A percentile compares a stretch with the other conserved stretches of the same genome.
These are phyloP conservation scores for Mrakia hoshinonis DNA, from an alignment of 768 basidiomycete species.

Conservation along the genomic window DNA sequence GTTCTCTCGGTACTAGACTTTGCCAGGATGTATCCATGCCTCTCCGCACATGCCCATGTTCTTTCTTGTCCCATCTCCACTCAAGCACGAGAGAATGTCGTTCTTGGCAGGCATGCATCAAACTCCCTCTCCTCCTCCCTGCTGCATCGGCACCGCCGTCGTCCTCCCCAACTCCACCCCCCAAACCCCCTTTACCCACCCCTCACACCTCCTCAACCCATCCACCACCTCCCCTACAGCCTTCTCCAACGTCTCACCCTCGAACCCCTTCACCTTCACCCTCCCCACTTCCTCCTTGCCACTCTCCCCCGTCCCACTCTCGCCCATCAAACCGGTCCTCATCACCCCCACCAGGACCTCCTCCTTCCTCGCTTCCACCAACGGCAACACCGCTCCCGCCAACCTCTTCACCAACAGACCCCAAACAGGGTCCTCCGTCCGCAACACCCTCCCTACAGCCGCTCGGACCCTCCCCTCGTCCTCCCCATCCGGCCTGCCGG, in stretches of 20 bases:
- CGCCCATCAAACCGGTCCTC: not conserved
- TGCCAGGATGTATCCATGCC: no score
- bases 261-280: constrained; percentile 17
- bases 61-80: no score
- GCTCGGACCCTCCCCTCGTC: not conserved
- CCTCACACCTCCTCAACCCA: constrained; percentile 47
- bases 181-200: constrained; percentile 55
- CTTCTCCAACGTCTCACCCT: constrained; percentile 16
- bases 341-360: not conserved
- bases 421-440: constrained; percentile 19
- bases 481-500: not conserved
- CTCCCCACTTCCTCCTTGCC: not conserved
- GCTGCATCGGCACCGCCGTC: not conserved
- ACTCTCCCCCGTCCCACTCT: not conserved
- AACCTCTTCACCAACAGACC: not conserved
- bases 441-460: not conserved
- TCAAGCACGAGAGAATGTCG: no score
- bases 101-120: no score
- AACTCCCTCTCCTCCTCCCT: not conserved
- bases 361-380: not conserved
- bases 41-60: no score
- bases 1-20: no score
- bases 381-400: not conserved
- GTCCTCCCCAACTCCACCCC: constrained; percentile 47
- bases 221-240: constrained; percentile 35